A percentile compares a stretch with the other conserved stretches of the same genome.
Evolutionary conservation across 768 basidiomycete species (phyloP).

Genomic region (Termitomyces sp.): DNA sequence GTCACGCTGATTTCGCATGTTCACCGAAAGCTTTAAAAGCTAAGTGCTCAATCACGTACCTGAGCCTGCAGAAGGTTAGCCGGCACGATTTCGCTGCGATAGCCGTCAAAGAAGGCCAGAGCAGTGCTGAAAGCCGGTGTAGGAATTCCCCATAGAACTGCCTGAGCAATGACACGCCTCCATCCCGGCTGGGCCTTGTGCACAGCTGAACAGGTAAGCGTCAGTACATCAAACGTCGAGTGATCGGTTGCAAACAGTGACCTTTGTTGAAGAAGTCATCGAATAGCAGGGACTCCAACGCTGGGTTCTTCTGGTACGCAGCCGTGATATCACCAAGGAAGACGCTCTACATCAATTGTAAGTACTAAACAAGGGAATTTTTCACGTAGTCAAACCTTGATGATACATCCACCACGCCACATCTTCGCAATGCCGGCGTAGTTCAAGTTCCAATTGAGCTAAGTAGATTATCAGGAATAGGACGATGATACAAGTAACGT

Average conservation of each 20-base stretch:
- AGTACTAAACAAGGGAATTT: neutral
- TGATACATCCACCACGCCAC: constrained; percentile 99
- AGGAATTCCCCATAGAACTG: constrained; percentile 96
- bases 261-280: constrained; percentile 98
- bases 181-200: constrained; percentile 96
- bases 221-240: neutral
- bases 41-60: constrained; percentile 32
- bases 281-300: constrained; percentile 90
- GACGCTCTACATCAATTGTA: constrained; percentile 54
- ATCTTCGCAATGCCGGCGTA: constrained; percentile 97
- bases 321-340: constrained; percentile 91
- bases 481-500: neutral
- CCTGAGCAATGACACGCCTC: constrained; percentile 96
- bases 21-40: neutral
- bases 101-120: constrained; percentile 98
- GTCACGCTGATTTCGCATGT: constrained; percentile 58
- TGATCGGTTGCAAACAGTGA: constrained; percentile 17
- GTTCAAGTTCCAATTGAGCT: constrained; percentile 90
- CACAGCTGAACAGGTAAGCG: constrained; percentile 49
- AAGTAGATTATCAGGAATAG: neutral
- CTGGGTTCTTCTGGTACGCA: constrained; percentile 81
- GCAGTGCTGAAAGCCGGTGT: constrained; percentile 98
- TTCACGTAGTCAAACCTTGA: constrained; percentile 56
- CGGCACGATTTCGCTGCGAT: constrained; percentile 91
- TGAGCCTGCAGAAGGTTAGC: constrained; percentile 95